Evolutionary conservation across 805 yeast genomes (phyloP).

Genomic region (Pichia membranifaciens): DNA sequence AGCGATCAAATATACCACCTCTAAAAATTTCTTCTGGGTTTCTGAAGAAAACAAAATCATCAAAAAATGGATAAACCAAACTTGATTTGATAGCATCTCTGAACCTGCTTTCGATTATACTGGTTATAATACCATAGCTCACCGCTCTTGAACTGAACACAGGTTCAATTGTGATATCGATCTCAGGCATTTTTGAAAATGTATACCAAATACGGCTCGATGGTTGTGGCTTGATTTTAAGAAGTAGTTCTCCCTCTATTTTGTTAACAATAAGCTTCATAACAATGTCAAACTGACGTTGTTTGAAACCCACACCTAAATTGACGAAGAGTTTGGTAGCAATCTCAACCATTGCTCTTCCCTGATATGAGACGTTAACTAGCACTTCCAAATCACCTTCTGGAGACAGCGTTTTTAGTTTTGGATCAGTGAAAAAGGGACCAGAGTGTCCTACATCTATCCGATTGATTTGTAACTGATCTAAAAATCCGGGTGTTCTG

Average conservation of each 20-base stretch:
- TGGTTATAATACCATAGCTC: conserved; percentile 72
- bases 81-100: conserved; percentile 75
- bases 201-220: conserved; percentile 88
- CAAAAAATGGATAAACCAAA: conserved; percentile 82
- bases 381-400: conserved; percentile 70
- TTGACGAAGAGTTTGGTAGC: conserved; percentile 75
- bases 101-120: conserved; percentile 69
- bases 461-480: conserved; percentile 68
- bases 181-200: conserved; percentile 70
- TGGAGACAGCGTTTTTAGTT: conserved; percentile 61
- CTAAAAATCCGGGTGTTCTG: conserved; percentile 82
- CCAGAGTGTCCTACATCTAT: conserved; percentile 74
- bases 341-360: conserved; percentile 68
- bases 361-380: conserved; percentile 61
- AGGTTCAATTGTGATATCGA: conserved; percentile 79
- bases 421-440: conserved; percentile 74
- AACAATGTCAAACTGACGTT: conserved; percentile 66
- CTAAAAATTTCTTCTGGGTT: conserved; percentile 68
- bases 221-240: conserved; percentile 83
- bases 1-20: conserved; percentile 88
- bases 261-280: conserved; percentile 62
- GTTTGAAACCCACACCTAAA: conserved; percentile 68
- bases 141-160: conserved; percentile 81
- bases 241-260: conserved; percentile 65
- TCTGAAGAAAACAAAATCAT: conserved; percentile 69